phyloP scores from a whole-genome alignment of 345 rosid genomes.

The Punica granatum region DNA sequence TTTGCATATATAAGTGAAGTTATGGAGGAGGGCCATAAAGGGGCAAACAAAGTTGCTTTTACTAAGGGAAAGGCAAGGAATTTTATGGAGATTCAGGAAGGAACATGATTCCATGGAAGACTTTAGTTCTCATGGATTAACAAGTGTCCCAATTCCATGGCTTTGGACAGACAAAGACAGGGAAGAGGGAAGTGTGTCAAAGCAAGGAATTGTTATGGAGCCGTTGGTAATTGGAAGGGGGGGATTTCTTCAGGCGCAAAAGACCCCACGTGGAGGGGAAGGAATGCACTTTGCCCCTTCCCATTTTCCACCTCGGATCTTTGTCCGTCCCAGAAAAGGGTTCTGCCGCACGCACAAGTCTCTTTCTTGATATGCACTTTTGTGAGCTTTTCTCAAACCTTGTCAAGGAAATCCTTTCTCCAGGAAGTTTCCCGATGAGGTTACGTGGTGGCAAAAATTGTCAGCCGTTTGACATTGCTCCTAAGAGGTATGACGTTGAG shows the following conservation, averaged over 20 bases:
- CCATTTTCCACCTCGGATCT: background rate
- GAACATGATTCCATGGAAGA: constrained; percentile 31
- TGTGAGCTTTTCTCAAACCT: too few species aligned
- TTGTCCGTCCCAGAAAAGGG: background rate
- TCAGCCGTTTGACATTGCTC: too few species aligned
- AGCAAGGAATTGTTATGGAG: background rate
- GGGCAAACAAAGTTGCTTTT: constrained; percentile 25
- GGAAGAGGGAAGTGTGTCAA: too few species aligned
- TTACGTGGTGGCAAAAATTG: too few species aligned
- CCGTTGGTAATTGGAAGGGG: background rate
- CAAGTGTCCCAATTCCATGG: constrained; percentile 12
- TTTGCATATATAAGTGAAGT: background rate
- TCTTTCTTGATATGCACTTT: background rate
- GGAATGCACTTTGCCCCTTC: background rate
- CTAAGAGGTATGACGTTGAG: too few species aligned
- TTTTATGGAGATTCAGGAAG: constrained; percentile 23
- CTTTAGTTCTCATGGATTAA: constrained; percentile 5
- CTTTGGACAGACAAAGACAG: too few species aligned
- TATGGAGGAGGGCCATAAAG: background rate
- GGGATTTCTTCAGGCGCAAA: background rate
- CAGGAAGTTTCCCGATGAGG: too few species aligned
- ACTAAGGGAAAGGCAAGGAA: constrained; percentile 29
- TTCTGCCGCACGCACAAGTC: background rate
- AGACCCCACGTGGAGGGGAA: background rate
- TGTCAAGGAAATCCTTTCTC: too few species aligned